Evolutionary conservation across 306 rosid genomes (phyloP), one percentile per base, ranked within the genome.

Genomic region (Prunus persica): DNA sequence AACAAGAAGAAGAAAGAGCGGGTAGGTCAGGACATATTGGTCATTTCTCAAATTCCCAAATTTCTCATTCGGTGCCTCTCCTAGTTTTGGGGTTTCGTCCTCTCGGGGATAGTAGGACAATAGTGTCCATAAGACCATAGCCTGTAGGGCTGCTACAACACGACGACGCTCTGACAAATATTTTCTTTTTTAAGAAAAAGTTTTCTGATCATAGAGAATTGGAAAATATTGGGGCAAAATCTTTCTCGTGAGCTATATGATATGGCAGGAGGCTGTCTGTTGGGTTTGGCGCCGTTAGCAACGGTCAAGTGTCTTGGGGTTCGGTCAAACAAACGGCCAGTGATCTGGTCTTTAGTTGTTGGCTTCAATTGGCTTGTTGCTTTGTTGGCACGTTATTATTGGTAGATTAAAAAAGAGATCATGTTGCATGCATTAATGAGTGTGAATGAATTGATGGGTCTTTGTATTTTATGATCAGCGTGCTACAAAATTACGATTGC

Each of bases 231-330:
- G 69, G 69, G 75, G 65, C 49, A 57, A 34, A 45, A 56, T 72
- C 56, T 76, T 74, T 76, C 77, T 3, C 20, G 75, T 58, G 78
- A 60, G 46, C 47, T 14, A 72, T 24, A 24, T 12, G 30, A 8
- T 13, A 10, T n/a, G 82, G 55, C 49, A 79, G 67, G 67, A 41
- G 69, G 22, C 34, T 3, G 4, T 11, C 65, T 28, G 24, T 74
- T n/a, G 54, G 47, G 47, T 28, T 20, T 57, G 24, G 86, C 79
- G 75, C 70, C 78, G 87, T 83, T 80, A 61, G 76, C 80, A 79
- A 78, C 79, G 86, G 89, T 77, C 78, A 65, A 38, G 43, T 38
- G 43, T 38, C 43, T 38, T 7, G 43, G 8, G 9, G 43, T 38
- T 38, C 2, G 9, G 43, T 38, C 43, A 7, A 38, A 38, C 43